phyloP scores from a whole-genome alignment of 257 asterid species.

The Cruciata laevipes region DNA sequence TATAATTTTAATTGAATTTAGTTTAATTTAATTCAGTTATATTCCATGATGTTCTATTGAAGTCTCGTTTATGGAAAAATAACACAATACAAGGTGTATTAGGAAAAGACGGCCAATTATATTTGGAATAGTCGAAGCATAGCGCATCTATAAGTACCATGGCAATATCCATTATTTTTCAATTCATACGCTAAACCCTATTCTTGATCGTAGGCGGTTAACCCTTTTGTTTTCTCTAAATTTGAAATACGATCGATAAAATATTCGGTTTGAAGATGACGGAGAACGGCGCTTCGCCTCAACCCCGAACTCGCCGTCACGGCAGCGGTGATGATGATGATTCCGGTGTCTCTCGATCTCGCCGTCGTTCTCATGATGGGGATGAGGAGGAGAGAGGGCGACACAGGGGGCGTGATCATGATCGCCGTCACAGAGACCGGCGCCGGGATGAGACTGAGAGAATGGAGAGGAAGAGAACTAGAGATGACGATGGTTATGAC shows the following conservation, averaged over 20 bases:
- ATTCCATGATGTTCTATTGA: too few relatives aligned
- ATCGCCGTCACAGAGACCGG: conserved; percentile 48
- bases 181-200: neutral
- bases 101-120: neutral
- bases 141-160: neutral
- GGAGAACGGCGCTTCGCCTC: neutral
- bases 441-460: conserved; percentile 53
- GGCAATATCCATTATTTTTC: too few relatives aligned
- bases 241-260: too few relatives aligned
- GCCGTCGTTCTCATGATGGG: conserved; percentile 22
- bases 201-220: too few relatives aligned
- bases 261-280: neutral
- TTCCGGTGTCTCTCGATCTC: too few relatives aligned
- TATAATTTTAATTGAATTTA: too few relatives aligned
- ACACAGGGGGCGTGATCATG: conserved; percentile 17
- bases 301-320: neutral
- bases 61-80: too few relatives aligned
- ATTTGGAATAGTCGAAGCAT: too few relatives aligned
- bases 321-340: neutral
- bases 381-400: too few relatives aligned
- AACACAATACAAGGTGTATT: neutral
- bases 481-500: too few relatives aligned
- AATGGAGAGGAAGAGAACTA: conserved; percentile 59
- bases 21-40: too few relatives aligned
- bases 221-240: too few relatives aligned